phyloP scores from a whole-genome alignment of 2,329 filamentous ascomycete genomes.

The Incumbomyces delicatus region DNA sequence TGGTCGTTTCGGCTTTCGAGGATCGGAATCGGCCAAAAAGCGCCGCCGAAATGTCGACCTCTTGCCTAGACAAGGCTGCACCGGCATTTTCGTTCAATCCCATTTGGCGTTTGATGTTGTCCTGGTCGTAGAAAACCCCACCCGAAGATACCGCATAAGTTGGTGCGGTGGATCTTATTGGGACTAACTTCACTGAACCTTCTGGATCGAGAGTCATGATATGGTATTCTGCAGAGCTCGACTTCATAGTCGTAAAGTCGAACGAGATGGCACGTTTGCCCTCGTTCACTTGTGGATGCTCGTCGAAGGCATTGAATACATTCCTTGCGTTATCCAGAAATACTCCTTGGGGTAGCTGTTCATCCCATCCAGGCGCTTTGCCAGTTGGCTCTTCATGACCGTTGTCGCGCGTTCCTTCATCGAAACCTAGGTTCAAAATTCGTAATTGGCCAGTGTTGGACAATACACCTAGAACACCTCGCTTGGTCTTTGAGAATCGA shows the following conservation, averaged over 20 bases:
- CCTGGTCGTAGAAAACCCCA: slow-evolving; percentile 9
- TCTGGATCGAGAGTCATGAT: slow-evolving; percentile 45
- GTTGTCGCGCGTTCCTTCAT: slow-evolving; percentile 34
- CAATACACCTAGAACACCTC: slow-evolving; percentile 49
- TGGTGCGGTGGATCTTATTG: slow-evolving; percentile 15
- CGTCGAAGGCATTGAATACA: slow-evolving; percentile 36
- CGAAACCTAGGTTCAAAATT: slow-evolving; percentile 45
- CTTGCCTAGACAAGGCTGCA: not conserved
- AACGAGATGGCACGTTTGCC: slow-evolving; percentile 47
- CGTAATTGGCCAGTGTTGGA: slow-evolving; percentile 52
- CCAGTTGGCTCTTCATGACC: slow-evolving; percentile 27
- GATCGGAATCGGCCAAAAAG: not conserved
- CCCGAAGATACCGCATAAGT: slow-evolving; percentile 11
- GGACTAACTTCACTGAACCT: slow-evolving; percentile 41
- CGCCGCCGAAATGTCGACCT: not conserved
- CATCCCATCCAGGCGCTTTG: slow-evolving; percentile 24
- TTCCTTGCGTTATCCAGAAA: slow-evolving; percentile 39
- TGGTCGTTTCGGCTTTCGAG: not conserved
- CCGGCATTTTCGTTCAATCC: not conserved
- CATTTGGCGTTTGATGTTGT: not conserved
- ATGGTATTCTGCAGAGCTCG: slow-evolving; percentile 25
- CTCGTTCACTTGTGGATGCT: slow-evolving; percentile 35
- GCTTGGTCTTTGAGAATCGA: slow-evolving; percentile 49
- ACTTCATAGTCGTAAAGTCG: slow-evolving; percentile 43
- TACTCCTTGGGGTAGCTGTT: slow-evolving; percentile 33